These are phyloP conservation scores for Butyriboletus loyo DNA, from an alignment of 768 basidiomycete species.

Conservation along the genomic window DNA sequence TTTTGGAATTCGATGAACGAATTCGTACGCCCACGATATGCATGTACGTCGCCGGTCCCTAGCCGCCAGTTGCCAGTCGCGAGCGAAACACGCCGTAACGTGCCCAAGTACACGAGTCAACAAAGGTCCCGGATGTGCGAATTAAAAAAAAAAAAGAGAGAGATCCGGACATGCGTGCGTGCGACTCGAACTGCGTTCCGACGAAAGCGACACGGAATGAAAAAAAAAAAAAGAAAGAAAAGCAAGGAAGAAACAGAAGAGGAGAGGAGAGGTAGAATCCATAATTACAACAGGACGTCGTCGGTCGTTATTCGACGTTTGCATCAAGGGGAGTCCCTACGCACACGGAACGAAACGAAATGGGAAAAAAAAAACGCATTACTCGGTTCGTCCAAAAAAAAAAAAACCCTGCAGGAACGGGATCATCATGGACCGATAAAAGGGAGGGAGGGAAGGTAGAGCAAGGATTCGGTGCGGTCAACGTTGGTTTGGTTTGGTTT, in stretches of 20 bases:
- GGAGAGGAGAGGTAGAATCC: not conserved
- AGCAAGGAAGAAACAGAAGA: too few relatives aligned
- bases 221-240: too few relatives aligned
- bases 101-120: too few relatives aligned
- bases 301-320: constrained; percentile 11
- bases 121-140: not conserved
- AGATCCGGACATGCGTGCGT: not conserved
- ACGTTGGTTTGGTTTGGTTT: not conserved
- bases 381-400: not conserved
- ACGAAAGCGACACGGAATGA: not conserved
- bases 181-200: not conserved
- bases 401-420: too few relatives aligned
- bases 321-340: constrained; percentile 1
- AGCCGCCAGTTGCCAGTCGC: too few relatives aligned
- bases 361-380: not conserved
- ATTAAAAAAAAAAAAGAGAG: too few relatives aligned
- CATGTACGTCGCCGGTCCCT: too few relatives aligned
- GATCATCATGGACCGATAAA: not conserved
- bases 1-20: too few relatives aligned
- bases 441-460: too few relatives aligned
- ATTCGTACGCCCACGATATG: too few relatives aligned
- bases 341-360: constrained; percentile 10
- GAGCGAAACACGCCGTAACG: too few relatives aligned
- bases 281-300: constrained; percentile 24
- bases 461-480: not conserved